phyloP scores from a whole-genome alignment of 108 stramenopile genomes.

The Pseudonitzschia multistriata region DNA sequence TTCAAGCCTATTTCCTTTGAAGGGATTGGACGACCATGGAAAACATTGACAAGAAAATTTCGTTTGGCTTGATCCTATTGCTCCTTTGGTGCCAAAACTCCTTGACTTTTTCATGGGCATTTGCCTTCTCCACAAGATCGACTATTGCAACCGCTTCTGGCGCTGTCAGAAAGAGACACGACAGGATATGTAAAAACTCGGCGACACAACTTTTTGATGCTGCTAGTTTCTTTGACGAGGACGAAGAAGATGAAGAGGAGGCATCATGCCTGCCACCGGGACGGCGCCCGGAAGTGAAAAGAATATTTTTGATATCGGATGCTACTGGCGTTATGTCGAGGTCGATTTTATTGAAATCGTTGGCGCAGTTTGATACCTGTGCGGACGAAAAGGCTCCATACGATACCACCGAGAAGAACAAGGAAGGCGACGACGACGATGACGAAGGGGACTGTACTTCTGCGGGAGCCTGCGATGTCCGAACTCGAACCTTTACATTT shows the following conservation, averaged over 20 bases:
- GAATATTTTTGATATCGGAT: constrained; percentile 38
- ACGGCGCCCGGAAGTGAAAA: constrained; percentile 16
- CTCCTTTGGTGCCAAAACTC: neutral
- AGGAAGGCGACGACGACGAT: constrained; percentile 24
- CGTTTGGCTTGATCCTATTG: neutral
- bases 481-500: constrained; percentile 21
- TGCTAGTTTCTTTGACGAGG: neutral
- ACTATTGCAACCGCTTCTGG: neutral
- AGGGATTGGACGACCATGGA: neutral
- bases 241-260: constrained; percentile 17
- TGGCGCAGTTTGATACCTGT: constrained; percentile 46
- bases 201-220: neutral
- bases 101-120: neutral
- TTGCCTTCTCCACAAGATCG: neutral
- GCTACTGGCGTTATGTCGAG: constrained; percentile 40
- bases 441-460: constrained; percentile 11
- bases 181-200: neutral
- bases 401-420: constrained; percentile 15
- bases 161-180: neutral
- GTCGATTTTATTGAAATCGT: constrained; percentile 27
- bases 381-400: constrained; percentile 8
- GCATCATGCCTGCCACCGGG: constrained; percentile 18
- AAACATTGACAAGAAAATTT: neutral
- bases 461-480: constrained; percentile 19
- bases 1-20: neutral